Evolutionary conservation across 2,329 filamentous ascomycete species (phyloP).

Genomic region (Alternaria longipes): DNA sequence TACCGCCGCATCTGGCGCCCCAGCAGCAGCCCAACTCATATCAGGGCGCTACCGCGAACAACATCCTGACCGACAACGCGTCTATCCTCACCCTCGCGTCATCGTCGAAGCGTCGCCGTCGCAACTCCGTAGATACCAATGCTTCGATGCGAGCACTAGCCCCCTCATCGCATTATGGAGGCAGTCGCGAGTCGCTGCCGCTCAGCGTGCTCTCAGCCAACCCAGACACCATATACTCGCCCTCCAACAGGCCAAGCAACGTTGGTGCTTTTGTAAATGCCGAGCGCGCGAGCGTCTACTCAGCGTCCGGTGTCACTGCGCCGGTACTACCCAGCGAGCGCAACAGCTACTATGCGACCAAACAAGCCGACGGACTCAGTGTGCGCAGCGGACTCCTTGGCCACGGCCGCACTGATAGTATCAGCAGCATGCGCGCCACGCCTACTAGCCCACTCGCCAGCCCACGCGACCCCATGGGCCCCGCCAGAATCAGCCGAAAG

Average conservation of each 20-base stretch:
- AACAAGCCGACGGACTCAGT: conserved; percentile 73
- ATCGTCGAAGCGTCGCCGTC: conserved; percentile 78
- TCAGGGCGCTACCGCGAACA: conserved; percentile 80
- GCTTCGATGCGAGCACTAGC: conserved; percentile 86
- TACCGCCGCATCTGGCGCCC: conserved; percentile 74
- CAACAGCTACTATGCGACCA: conserved; percentile 78
- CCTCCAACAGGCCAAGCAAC: conserved; percentile 60
- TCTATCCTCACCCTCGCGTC: conserved; percentile 86
- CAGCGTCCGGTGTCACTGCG: conserved; percentile 69
- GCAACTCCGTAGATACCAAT: conserved; percentile 84
- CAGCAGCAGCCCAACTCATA: conserved; percentile 73
- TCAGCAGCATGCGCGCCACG: conserved; percentile 71
- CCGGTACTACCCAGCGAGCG: conserved; percentile 76
- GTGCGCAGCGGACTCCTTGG: conserved; percentile 79
- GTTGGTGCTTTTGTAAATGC: conserved; percentile 64
- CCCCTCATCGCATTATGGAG: conserved; percentile 82
- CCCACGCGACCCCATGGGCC: conserved; percentile 49
- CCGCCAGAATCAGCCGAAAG: conserved; percentile 42
- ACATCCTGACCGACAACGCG: conserved; percentile 83
- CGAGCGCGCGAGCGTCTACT: conserved; percentile 85
- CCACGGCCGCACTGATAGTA: conserved; percentile 82
- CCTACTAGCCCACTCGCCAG: conserved; percentile 70
- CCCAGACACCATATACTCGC: conserved; percentile 61
- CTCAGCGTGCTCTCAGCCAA: conserved; percentile 80
- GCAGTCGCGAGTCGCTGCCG: conserved; percentile 80